Conservation (phyloP, 176 grass and related monocot genomes). For the Tuctoria greenei region DNA sequence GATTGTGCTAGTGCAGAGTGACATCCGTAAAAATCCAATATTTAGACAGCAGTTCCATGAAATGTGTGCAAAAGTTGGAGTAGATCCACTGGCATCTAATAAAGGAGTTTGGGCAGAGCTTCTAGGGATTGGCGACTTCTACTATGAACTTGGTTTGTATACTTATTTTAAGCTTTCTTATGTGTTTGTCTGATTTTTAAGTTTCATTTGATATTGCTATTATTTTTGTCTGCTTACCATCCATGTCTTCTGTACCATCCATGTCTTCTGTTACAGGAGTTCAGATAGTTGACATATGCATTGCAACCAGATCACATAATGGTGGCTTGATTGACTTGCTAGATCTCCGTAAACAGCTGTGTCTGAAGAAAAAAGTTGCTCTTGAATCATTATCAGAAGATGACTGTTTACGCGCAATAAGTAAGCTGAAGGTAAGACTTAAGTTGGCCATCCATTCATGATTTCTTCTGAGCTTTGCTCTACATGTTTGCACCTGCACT, state of each 20-base stretch:
- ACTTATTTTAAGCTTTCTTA: constrained; percentile 5
- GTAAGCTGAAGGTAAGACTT: constrained; percentile 81
- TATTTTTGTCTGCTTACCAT: constrained; percentile 2
- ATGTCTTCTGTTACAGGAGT: constrained; percentile 58
- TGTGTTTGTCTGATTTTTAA: neutral
- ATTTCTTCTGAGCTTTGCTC: constrained; percentile 15
- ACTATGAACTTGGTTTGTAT: constrained; percentile 85
- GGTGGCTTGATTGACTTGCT: constrained; percentile 89
- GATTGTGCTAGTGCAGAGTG: constrained; percentile 62
- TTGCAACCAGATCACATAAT: constrained; percentile 82
- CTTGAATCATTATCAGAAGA: constrained; percentile 74
- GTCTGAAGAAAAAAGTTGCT: constrained; percentile 68
- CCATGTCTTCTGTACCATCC: constrained; percentile 8
- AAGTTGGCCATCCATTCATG: constrained; percentile 6
- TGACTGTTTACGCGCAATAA: constrained; percentile 96
- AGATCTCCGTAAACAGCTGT: constrained; percentile 75
- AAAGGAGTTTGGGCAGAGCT: constrained; percentile 99
- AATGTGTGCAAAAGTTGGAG: constrained; percentile 98
- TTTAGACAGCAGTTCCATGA: constrained; percentile 99
- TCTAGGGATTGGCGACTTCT: constrained; percentile 94
- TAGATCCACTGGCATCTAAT: constrained; percentile 89
- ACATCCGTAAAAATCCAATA: constrained; percentile 88
- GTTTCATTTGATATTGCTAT: constrained; percentile 26
- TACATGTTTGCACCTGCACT: neutral
- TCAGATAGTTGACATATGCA: constrained; percentile 96